Evolutionary conservation across 2,329 filamentous ascomycete species (phyloP).

Genomic region (Monascus ruber): DNA sequence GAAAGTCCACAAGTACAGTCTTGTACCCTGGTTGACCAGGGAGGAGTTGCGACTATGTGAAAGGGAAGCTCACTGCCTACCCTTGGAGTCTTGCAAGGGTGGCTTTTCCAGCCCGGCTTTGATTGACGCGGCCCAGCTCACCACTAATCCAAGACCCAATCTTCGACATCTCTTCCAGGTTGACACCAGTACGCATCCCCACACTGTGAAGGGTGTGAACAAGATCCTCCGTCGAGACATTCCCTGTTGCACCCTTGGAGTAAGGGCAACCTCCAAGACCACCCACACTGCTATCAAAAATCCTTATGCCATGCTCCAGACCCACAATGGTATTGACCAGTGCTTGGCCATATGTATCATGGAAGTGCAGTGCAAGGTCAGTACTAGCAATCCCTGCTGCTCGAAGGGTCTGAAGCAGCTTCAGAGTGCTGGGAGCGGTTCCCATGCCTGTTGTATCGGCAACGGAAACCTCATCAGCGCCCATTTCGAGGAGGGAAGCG

Average conservation of each 20-base stretch:
- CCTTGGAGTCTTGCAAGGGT: conserved; percentile 28
- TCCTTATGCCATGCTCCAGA: conserved; percentile 51
- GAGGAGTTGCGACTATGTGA: no score
- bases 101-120: conserved; percentile 44
- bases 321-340: conserved; percentile 52
- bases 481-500: conserved; percentile 51
- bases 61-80: conserved; percentile 2
- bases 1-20: not conserved
- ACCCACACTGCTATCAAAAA: conserved; percentile 53
- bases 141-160: conserved; percentile 48
- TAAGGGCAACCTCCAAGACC: conserved; percentile 55
- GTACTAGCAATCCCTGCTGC: conserved; percentile 49
- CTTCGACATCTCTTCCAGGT: conserved; percentile 42
- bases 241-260: conserved; percentile 54
- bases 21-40: no score
- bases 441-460: conserved; percentile 59
- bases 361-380: conserved; percentile 54
- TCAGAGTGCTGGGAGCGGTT: conserved; percentile 48
- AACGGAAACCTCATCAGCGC: conserved; percentile 53
- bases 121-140: conserved; percentile 42
- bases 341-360: conserved; percentile 56
- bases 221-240: conserved; percentile 54
- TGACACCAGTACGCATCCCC: conserved; percentile 49
- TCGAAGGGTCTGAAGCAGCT: conserved; percentile 46
- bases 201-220: conserved; percentile 50